Percentiles rank a stretch among this genome's conserved stretches.
Evolutionary conservation across 1,139 yeast species (phyloP).

Genomic region (Blastobotrys elegans): DNA sequence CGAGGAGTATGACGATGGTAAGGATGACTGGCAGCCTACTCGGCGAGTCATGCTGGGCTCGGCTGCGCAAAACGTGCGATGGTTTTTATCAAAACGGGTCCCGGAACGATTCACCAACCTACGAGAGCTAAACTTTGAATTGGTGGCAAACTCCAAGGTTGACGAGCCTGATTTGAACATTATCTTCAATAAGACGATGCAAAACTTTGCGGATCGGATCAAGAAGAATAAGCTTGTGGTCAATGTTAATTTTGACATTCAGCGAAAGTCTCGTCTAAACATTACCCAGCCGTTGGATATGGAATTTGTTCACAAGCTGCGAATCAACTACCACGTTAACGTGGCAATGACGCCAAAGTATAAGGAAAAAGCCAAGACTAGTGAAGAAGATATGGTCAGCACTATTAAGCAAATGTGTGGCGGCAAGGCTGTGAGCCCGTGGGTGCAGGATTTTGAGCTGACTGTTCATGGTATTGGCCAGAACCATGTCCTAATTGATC

Average conservation of each 20-base stretch:
- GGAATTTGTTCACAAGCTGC: conserved; percentile 4
- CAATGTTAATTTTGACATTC: conserved; percentile 3
- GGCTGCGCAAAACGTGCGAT: neutral
- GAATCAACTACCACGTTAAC: conserved; percentile 2
- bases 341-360: neutral
- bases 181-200: conserved; percentile 2
- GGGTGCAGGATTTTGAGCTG: conserved; percentile 4
- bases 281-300: neutral
- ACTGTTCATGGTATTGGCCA: neutral
- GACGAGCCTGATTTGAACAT: neutral
- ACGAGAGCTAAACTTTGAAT: conserved; percentile 3
- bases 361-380: neutral
- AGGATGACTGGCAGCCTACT: neutral
- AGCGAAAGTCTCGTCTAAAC: conserved; percentile 5
- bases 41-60: neutral
- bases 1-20: neutral
- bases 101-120: neutral
- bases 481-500: neutral
- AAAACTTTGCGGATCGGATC: neutral
- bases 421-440: neutral
- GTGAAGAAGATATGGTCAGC: neutral
- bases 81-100: conserved; percentile 8
- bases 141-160: conserved; percentile 4
- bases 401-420: conserved; percentile 9
- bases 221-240: neutral